Base-by-base conservation (phyloP, 202 grass and related monocot species). In the Setaria viridis region DNA sequence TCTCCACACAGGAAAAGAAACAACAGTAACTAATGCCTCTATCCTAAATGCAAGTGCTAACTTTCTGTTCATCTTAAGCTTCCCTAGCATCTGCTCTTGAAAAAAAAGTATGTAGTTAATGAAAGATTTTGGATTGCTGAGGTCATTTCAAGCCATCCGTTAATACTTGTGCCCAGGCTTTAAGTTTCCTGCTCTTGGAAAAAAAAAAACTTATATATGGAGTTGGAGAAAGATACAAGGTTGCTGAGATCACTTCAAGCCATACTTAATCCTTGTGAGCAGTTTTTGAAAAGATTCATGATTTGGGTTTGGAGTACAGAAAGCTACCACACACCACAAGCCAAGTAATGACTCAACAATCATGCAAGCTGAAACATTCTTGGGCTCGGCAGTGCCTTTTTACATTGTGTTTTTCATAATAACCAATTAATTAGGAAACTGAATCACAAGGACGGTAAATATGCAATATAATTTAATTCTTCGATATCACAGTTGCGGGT, bases 181-280 rank as follows among this genome's bases (percentile, higher is more conserved):
- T 54, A 75, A 55, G 72, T 74, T 55, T 74, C 16, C 47, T 35
- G 47, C 32, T 58, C 45, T 41, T 16, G 49, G 46, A 57, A 75
- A 80, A 25, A 80, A 25, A 74, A 66, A n/a, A 74, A 65, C 21
- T 17, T 29, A 75, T 9, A 67, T 48, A 57, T 51, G 6, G 25
- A 33, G 12, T 72, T 57, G 67, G 41, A 56, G 15, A 75, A 75
- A 88, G 51, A 88, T 60, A 53, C 10, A 68, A 9, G 17, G 41
- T 48, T 39, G 21, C 2, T 67, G 42, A 59, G 17, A 11, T 60
- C 49, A 62, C 37, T 79, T 46, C 50, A 74, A 66, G 30, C 32
- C 16, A 65, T 21, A 4, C 0, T 0, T n/a, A 35, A 47, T 57
- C 68, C 59, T 35, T 80, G 21, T 72, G 6, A 37, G 25, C 12